Evolutionary conservation across 257 asterid genomes (phyloP).

Genomic region (Craterostigma plantagineum): DNA sequence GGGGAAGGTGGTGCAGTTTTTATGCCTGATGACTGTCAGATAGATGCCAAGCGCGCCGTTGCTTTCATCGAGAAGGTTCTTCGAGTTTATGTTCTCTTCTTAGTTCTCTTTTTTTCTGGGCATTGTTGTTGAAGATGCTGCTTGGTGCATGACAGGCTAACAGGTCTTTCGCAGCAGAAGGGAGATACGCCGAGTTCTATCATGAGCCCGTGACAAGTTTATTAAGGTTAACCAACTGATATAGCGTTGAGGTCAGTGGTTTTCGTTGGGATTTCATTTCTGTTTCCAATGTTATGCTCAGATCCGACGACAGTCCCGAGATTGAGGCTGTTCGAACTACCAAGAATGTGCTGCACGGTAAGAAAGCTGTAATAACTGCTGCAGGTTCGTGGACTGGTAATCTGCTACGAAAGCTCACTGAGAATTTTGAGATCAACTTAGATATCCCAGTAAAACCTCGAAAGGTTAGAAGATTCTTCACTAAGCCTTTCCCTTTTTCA

Average conservation of each 20-base stretch:
- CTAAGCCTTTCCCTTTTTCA: too few relatives aligned
- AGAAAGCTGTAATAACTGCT: slow-evolving; percentile 68
- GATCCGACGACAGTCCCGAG: slow-evolving; percentile 50
- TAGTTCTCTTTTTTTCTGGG: background rate
- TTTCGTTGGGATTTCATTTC: background rate
- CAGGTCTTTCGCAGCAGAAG: slow-evolving; percentile 49
- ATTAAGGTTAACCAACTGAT: slow-evolving; percentile 28
- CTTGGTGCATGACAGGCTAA: slow-evolving; percentile 29
- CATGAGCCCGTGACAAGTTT: slow-evolving; percentile 69
- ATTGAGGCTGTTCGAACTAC: slow-evolving; percentile 65
- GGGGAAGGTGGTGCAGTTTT: slow-evolving; percentile 63
- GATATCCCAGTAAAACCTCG: slow-evolving; percentile 84
- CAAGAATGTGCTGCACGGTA: slow-evolving; percentile 37
- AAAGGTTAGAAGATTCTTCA: slow-evolving; percentile 34
- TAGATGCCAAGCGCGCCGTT: slow-evolving; percentile 62
- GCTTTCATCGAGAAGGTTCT: slow-evolving; percentile 63
- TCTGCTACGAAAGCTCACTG: slow-evolving; percentile 36
- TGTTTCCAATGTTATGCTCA: slow-evolving; percentile 6
- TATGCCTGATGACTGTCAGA: slow-evolving; percentile 68
- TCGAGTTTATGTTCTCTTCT: slow-evolving; percentile 8
- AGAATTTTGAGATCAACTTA: slow-evolving; percentile 27
- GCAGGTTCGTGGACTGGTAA: slow-evolving; percentile 96
- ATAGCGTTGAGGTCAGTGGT: background rate
- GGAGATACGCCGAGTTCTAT: slow-evolving; percentile 87
- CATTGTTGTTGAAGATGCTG: slow-evolving; percentile 7